These are phyloP conservation scores for Asterochloris erici DNA, from an alignment of 139 green algal species.

Conservation along the genomic window DNA sequence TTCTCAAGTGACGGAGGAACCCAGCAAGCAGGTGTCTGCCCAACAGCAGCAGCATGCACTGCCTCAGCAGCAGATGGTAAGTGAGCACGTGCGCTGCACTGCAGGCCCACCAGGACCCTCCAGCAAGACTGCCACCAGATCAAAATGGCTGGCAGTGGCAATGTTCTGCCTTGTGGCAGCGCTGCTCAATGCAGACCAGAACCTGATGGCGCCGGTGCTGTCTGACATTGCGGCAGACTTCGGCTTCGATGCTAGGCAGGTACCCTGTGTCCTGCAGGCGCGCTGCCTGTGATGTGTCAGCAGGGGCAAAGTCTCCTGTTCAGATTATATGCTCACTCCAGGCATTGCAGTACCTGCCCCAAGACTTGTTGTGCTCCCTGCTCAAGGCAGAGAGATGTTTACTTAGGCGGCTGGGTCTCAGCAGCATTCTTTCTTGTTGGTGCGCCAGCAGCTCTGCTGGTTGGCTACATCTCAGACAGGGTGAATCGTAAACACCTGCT, in stretches of 20 bases:
- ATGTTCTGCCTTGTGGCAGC: conserved; percentile 70
- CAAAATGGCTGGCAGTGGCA: conserved; percentile 46
- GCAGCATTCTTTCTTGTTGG: conserved; percentile 81
- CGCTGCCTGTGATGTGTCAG: background rate
- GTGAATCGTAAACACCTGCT: conserved; percentile 64
- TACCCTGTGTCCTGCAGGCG: background rate
- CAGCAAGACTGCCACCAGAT: conserved; percentile 5
- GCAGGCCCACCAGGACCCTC: background rate
- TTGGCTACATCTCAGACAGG: conserved; percentile 66
- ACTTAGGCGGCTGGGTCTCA: conserved; percentile 71
- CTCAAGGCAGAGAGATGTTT: conserved; percentile 52
- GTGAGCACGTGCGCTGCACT: background rate
- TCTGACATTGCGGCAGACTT: conserved; percentile 55
- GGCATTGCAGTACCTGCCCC: background rate
- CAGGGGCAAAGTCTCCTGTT: background rate
- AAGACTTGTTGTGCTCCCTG: no score
- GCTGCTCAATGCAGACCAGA: conserved; percentile 87
- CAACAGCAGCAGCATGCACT: no score
- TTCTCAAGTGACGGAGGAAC: background rate
- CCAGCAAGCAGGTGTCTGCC: background rate
- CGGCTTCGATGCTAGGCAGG: conserved; percentile 44
- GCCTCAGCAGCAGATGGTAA: background rate
- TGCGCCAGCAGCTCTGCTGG: conserved; percentile 67
- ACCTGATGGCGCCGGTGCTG: conserved; percentile 83
- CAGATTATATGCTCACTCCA: background rate